Conservation (phyloP, 2,329 filamentous ascomycete species). For the Hypomyces perniciosus region DNA sequence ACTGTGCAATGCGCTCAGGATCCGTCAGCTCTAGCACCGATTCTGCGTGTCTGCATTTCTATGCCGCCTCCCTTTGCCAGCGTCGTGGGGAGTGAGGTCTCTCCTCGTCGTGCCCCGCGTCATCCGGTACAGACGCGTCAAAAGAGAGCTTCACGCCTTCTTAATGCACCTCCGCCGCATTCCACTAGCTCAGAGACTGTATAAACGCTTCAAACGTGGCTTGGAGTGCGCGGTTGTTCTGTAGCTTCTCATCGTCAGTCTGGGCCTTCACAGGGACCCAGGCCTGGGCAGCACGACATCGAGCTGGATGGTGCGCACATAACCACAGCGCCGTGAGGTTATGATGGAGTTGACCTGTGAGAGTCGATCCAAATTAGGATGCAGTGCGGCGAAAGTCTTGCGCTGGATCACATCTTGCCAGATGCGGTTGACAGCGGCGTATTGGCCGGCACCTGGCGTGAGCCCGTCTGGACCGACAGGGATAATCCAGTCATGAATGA, state of each 20-base stretch:
- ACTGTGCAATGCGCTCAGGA: not conserved
- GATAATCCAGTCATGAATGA: not conserved
- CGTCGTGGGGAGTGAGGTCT: not conserved
- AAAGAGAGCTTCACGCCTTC: not conserved
- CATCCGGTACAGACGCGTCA: not conserved
- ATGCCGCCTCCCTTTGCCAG: not conserved
- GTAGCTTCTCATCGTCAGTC: too few relatives aligned
- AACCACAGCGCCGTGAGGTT: too few relatives aligned
- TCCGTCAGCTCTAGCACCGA: not conserved
- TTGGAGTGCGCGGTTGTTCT: not conserved
- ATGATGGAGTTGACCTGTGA: not conserved
- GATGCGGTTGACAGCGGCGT: not conserved
- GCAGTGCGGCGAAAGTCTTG: not conserved
- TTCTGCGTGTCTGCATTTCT: not conserved
- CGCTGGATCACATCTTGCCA: not conserved
- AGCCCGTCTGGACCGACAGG: not conserved
- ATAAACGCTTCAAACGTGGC: not conserved
- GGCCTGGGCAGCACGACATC: too few relatives aligned
- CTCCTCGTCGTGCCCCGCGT: not conserved
- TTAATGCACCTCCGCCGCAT: not conserved
- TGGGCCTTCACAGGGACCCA: too few relatives aligned
- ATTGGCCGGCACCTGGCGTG: not conserved
- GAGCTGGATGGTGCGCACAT: too few relatives aligned
- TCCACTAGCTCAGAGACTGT: not conserved
- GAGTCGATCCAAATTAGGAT: not conserved